phyloP scores from a whole-genome alignment of 371 early-diverging fungal genomes.

The Mucor racemosus region DNA sequence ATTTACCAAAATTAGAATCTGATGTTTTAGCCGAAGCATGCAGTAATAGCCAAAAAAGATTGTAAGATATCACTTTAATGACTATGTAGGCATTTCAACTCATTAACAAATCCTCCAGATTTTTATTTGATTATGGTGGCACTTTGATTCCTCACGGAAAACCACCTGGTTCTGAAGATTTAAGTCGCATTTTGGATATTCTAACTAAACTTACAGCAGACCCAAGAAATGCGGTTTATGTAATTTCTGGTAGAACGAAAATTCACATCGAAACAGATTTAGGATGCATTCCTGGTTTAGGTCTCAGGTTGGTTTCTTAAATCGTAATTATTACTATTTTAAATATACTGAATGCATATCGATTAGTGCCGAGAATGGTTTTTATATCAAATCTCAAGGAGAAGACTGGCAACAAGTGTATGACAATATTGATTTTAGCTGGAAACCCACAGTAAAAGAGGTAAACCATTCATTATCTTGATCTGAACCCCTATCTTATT shows the following conservation, averaged over 20 bases:
- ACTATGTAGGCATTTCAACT: neutral
- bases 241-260: constrained; percentile 85
- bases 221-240: constrained; percentile 76
- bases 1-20: constrained; percentile 64
- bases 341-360: neutral
- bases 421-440: constrained; percentile 77
- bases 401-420: constrained; percentile 81
- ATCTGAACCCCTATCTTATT: neutral
- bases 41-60: constrained; percentile 54
- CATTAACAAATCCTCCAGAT: constrained; percentile 19
- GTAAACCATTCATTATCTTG: constrained; percentile 4
- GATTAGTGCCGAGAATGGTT: constrained; percentile 85
- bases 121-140: constrained; percentile 89
- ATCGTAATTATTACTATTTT: neutral
- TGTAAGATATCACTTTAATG: constrained; percentile 46
- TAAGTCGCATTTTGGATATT: constrained; percentile 45
- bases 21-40: constrained; percentile 50
- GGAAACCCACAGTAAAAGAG: constrained; percentile 81
- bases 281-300: constrained; percentile 72
- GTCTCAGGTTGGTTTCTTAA: constrained; percentile 59
- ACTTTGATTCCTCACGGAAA: constrained; percentile 77
- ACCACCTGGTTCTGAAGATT: constrained; percentile 40
- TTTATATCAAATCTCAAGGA: constrained; percentile 75
- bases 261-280: constrained; percentile 74
- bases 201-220: constrained; percentile 67